phyloP scores from a whole-genome alignment of 805 yeast genomes.

The Sporopachydermia lactativora region DNA sequence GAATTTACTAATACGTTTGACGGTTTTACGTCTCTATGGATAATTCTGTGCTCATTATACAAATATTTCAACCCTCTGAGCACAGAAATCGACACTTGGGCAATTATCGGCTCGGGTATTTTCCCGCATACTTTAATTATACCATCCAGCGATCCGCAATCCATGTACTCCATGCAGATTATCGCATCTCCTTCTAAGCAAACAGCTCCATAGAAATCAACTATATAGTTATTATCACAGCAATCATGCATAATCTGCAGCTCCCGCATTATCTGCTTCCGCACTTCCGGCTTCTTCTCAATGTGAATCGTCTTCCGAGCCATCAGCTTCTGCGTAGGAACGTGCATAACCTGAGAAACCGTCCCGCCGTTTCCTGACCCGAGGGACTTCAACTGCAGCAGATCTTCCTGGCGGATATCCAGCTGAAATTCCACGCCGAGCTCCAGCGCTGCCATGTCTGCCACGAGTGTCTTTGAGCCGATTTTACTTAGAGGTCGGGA shows the following conservation, averaged over 20 bases:
- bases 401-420: conserved; percentile 45
- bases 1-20: conserved; percentile 83
- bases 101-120: conserved; percentile 52
- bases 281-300: conserved; percentile 66
- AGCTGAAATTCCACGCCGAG: conserved; percentile 40
- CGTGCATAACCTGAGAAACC: conserved; percentile 76
- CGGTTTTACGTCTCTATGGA: conserved; percentile 94
- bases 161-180: conserved; percentile 92
- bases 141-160: conserved; percentile 84
- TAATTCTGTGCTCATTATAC: conserved; percentile 72
- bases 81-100: conserved; percentile 63
- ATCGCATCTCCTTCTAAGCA: conserved; percentile 63
- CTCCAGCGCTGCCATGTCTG: conserved; percentile 32
- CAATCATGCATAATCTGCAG: conserved; percentile 73
- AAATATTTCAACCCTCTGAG: conserved; percentile 70
- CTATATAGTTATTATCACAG: conserved; percentile 66
- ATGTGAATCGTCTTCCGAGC: conserved; percentile 82
- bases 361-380: conserved; percentile 95
- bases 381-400: conserved; percentile 58
- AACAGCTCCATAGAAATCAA: conserved; percentile 86
- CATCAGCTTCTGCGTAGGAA: conserved; percentile 78
- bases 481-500: no score
- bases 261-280: conserved; percentile 78
- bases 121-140: conserved; percentile 49
- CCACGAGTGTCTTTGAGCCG: conserved; percentile 15